Evolutionary conservation across 139 green algal species (phyloP), one percentile per base, ranked within the genome.

Genomic region (Marvania coccoides): DNA sequence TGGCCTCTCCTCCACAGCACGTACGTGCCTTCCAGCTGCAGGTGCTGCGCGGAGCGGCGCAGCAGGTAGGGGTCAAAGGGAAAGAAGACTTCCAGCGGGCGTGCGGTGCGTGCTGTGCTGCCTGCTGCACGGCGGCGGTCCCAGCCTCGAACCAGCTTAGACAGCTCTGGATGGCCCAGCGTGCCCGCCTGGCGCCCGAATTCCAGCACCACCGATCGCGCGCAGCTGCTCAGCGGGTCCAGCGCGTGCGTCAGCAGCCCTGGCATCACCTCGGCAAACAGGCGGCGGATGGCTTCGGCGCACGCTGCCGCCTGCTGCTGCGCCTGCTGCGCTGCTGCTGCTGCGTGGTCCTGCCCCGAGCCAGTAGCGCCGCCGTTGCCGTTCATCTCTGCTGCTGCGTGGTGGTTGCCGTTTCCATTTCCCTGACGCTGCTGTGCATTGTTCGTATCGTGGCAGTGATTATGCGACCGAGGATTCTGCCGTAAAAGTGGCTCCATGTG

Each of bases 61-160:
- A 97, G 85, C 23, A 97, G 82, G 78, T 93, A 97, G 4, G 91
- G 91, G 67, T 97, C 91, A 61, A 96, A 97, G 4, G 91, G 91
- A 56, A 97, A 97, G 70, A 97, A 95, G 73, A 93, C 90, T 70
- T 97, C 90, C 58, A 96, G 77, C 2, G 82, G 79, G 4, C 86
- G 76, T 56, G 19, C 47, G 61, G 29, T 67, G 37, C 31, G 8
- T 12, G 45, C 33, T 15, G 48, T n/a, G n/a, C 24, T 34, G 2
- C 31, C 63, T n/a, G 36, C 28, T 28, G 61, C 45, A 19, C 29
- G 65, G 47, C 48, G 46, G 40, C 61, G 67, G 61, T 77, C 71
- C 71, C 71, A 73, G 23, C 60, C 58, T 10, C 37, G 47, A 19
- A 73, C 33, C 15, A 53, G 23, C 28, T 33, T 40, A 4, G 60